A percentile compares a stretch with the other conserved stretches of the same genome.
These are phyloP conservation scores for Salix dunnii DNA, from an alignment of 345 rosid genomes.

Conservation along the genomic window DNA sequence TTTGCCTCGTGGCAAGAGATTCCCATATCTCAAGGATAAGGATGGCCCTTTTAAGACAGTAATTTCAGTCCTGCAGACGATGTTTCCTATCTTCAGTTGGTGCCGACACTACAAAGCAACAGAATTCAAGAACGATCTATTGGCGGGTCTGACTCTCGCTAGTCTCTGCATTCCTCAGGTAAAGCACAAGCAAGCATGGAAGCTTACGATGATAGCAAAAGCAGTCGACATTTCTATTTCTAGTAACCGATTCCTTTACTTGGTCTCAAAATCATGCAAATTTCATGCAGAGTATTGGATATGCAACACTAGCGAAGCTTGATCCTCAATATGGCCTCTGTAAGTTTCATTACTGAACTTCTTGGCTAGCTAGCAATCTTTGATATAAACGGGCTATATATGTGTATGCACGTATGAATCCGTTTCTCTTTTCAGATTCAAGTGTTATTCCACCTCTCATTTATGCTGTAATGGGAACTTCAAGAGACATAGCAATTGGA, in stretches of 20 bases:
- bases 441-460: constrained; percentile 85
- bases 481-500: constrained; percentile 86
- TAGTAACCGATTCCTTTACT: background rate
- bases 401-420: background rate
- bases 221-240: background rate
- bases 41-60: constrained; percentile 25
- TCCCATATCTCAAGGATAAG: constrained; percentile 34
- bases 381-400: background rate
- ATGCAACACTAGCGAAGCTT: constrained; percentile 88
- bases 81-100: constrained; percentile 77
- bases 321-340: constrained; percentile 94
- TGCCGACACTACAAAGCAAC: constrained; percentile 45
- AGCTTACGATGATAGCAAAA: background rate
- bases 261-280: background rate
- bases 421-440: constrained; percentile 43
- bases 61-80: constrained; percentile 31
- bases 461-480: constrained; percentile 88
- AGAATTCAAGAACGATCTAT: constrained; percentile 65
- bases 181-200: background rate
- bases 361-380: background rate
- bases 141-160: constrained; percentile 92
- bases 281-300: constrained; percentile 71
- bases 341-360: constrained; percentile 35
- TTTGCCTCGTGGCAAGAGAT: constrained; percentile 29
- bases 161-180: constrained; percentile 99